phyloP scores from a whole-genome alignment of 2,329 filamentous ascomycete genomes.

The Aspergillus transmontanensis region DNA sequence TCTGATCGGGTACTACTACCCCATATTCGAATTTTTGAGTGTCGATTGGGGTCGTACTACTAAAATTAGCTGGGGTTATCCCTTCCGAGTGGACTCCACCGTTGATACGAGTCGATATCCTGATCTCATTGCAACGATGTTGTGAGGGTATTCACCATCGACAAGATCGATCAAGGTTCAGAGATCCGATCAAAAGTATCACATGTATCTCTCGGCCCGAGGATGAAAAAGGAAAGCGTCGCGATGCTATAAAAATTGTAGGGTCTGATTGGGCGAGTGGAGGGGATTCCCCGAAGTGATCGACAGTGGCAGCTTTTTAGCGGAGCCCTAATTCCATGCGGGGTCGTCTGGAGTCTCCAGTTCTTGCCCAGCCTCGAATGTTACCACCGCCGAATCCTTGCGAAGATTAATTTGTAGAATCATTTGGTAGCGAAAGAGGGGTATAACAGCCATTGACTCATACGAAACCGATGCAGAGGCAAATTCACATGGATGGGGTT shows the following conservation, averaged over 20 bases:
- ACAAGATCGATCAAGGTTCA: neutral
- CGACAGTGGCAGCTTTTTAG: conserved; percentile 7
- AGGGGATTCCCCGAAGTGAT: conserved; percentile 6
- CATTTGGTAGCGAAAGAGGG: neutral
- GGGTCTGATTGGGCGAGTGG: neutral
- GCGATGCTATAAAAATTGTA: conserved; percentile 2
- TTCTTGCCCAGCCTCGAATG: neutral
- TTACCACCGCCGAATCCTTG: neutral
- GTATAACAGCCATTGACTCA: neutral
- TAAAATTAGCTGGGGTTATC: neutral
- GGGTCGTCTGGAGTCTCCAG: conserved; percentile 7
- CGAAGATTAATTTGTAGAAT: neutral
- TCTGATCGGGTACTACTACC: neutral
- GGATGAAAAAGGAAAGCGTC: conserved; percentile 2
- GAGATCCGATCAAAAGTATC: conserved; percentile 9
- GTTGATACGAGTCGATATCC: neutral
- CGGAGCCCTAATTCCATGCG: conserved; percentile 8
- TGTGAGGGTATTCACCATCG: neutral
- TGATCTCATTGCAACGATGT: neutral
- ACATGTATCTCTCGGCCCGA: conserved; percentile 20
- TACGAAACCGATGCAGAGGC: neutral
- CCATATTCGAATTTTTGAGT: neutral
- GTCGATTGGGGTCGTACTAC: neutral
- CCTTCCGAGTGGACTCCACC: neutral
- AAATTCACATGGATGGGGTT: neutral